Evolutionary conservation across 2,329 filamentous ascomycete genomes (phyloP).

Genomic region (Botrytis byssoidea): DNA sequence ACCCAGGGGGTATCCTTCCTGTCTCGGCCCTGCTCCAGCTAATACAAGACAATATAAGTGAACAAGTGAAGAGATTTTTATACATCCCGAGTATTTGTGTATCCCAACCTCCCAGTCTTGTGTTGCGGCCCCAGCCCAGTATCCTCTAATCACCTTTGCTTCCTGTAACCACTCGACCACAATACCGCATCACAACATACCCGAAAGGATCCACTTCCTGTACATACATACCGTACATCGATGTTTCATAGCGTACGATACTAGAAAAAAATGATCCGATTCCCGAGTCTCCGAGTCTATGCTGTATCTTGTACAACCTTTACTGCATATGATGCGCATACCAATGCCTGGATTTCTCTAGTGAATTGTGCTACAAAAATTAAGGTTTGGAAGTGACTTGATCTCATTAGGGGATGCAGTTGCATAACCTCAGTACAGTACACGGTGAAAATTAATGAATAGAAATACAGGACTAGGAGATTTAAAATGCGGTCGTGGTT

Average conservation of each 20-base stretch:
- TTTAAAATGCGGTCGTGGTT: not conserved
- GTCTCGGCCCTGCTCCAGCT: conserved; percentile 9
- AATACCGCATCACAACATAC: conserved; percentile 9
- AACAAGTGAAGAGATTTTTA: not conserved
- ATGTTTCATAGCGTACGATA: not conserved
- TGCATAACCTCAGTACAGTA: not conserved
- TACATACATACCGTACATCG: not conserved
- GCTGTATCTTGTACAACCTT: not conserved
- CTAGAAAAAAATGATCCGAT: conserved; percentile 10
- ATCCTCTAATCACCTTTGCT: not conserved
- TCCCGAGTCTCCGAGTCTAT: conserved; percentile 7
- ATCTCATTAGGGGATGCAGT: not conserved
- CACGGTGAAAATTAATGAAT: not conserved
- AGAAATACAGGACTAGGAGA: conserved; percentile 1
- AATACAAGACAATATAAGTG: conserved; percentile 4
- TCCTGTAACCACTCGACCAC: conserved; percentile 1
- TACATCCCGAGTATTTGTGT: conserved; percentile 11
- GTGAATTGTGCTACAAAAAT: not conserved
- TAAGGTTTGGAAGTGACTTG: not conserved
- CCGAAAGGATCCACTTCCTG: conserved; percentile 6
- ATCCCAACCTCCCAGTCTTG: not conserved
- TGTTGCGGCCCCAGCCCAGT: not conserved
- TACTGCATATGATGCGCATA: not conserved
- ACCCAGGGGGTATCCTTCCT: no score
- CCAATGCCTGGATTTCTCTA: not conserved